Base-by-base conservation (phyloP, 106 monocot genomes). In the Amphibolis antarctica region DNA sequence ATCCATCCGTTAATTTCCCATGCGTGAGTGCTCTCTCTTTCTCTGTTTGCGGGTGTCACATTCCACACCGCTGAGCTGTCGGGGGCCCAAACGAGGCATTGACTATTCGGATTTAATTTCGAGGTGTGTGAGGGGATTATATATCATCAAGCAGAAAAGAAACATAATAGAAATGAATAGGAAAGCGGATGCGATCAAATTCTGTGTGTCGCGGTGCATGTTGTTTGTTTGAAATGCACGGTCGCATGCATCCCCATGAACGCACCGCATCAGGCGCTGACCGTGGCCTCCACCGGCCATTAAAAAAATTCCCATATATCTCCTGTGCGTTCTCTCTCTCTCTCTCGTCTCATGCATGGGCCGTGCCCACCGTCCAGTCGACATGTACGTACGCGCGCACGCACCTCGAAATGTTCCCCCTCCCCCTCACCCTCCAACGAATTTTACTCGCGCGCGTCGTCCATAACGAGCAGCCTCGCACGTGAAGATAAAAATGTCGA, bases 231-330 rank as follows among this genome's bases (percentile, higher is more conserved):
- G 23, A 21, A 23, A 20, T 54, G 10, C 10, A 20, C 12, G 12
- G 55, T 24, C 25, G 9, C 11, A 58, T 58, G 61, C 22, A 61
- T 64, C 47, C 63, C 63, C 19, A 64, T n/a, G 27, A 48, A 26
- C 23, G 4, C 47, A 47, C 63, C 63, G 63, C 63, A 64, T 64
- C 63, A 27, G 14, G 17, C 63, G 63, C 63, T 48, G 63, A 64
- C 63, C 47, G n/a, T 47, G 12, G 45, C 1, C 63, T 64, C 28
- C 59, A 29, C 7, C 0, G 15, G 17, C 59, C 27, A 30, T 59
- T 30, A 59, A 59, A 28, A 30, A 59, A 59, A n/a, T n/a, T n/a
- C n/a, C n/a, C n/a, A n/a, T n/a, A 1, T 15, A 59, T 15, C 13
- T 14, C 59, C 28, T 36, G 36, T n/a, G n/a, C n/a, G 12, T 59